Evolutionary conservation across 1,284 basidiomycete genomes (phyloP).

Genomic region (Ceratobasidium sp.): DNA sequence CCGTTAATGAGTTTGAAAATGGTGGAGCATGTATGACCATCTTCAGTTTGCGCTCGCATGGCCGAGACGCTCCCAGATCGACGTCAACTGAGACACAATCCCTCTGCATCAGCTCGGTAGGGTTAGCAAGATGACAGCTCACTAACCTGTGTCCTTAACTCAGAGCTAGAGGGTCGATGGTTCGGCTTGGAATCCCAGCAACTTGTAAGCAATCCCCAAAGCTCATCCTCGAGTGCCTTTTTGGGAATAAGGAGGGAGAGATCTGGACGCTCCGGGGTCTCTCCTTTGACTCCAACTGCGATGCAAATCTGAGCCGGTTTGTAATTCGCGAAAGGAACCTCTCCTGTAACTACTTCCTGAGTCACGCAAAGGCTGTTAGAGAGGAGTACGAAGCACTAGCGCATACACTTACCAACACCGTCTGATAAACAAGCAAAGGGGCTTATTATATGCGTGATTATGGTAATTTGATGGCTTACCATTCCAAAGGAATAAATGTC

Average conservation of each 20-base stretch:
- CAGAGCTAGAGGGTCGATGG: slow-evolving; percentile 1
- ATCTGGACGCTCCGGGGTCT: slow-evolving; percentile 6
- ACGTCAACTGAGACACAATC: too few species aligned
- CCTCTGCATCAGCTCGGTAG: too few species aligned
- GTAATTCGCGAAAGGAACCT: too few species aligned
- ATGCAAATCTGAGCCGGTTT: neutral
- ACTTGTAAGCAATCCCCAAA: slow-evolving; percentile 5
- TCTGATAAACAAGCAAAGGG: neutral
- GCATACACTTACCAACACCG: slow-evolving; percentile 20
- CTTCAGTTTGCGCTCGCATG: too few species aligned
- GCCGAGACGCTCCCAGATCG: too few species aligned
- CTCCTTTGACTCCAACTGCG: neutral
- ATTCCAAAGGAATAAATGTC: slow-evolving; percentile 44
- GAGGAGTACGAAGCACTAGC: too few species aligned
- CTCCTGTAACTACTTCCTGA: neutral
- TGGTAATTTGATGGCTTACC: neutral
- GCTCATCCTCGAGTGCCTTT: neutral
- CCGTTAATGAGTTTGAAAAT: too few species aligned
- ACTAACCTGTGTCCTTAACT: too few species aligned
- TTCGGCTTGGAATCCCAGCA: slow-evolving; percentile 29
- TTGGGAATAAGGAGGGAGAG: neutral
- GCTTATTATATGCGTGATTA: neutral
- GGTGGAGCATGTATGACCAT: too few species aligned
- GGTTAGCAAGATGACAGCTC: too few species aligned
- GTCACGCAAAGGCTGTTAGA: too few species aligned